phyloP scores from a whole-genome alignment of 2,329 filamentous ascomycete species.

The Ceratocystis lukuohia region DNA sequence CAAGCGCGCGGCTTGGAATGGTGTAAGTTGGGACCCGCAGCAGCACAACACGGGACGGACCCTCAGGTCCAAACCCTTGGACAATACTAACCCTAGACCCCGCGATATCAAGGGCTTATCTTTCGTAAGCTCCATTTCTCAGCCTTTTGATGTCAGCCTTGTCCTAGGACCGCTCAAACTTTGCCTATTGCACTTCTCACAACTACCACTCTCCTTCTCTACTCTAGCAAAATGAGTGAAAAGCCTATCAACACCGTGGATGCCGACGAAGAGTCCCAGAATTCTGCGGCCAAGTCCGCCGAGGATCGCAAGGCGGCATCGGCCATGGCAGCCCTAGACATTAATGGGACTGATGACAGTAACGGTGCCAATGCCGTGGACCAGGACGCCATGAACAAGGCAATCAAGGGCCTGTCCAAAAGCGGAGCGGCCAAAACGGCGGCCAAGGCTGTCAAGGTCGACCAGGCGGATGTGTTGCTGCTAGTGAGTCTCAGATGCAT shows the following conservation, averaged over 20 bases:
- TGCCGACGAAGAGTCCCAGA: constrained; percentile 44
- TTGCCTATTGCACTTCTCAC: background rate
- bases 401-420: constrained; percentile 47
- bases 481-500: constrained; percentile 36
- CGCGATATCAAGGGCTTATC: background rate
- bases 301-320: constrained; percentile 67
- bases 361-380: constrained; percentile 45
- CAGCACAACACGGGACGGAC: background rate
- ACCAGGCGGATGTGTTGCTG: constrained; percentile 54
- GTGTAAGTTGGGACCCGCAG: background rate
- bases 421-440: constrained; percentile 16
- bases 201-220: background rate
- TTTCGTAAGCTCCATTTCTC: background rate
- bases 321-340: constrained; percentile 57
- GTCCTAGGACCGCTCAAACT: background rate
- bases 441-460: constrained; percentile 52
- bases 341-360: constrained; percentile 35
- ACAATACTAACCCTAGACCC: background rate
- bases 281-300: constrained; percentile 45
- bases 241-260: background rate
- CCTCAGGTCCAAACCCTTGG: background rate
- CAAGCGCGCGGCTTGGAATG: background rate
- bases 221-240: background rate
- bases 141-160: constrained; percentile 3
- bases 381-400: constrained; percentile 55